phyloP scores from a whole-genome alignment of 208 protist species.

The Trypanosoma lewisi region DNA sequence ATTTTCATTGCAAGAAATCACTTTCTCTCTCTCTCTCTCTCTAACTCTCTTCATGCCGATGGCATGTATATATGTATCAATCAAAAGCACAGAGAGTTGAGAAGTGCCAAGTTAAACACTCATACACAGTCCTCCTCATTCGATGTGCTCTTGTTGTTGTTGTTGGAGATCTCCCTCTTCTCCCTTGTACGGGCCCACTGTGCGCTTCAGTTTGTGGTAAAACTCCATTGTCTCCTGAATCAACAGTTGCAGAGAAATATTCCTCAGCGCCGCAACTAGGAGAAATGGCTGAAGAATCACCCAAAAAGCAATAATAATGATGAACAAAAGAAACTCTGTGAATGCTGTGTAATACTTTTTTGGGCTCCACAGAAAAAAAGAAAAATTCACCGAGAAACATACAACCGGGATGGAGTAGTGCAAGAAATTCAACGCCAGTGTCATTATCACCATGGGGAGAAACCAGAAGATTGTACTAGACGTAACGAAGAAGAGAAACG shows the following conservation, averaged over 20 bases:
- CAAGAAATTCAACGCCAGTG: slow-evolving; percentile 16
- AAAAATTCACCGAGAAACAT: slow-evolving; percentile 17
- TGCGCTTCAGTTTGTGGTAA: slow-evolving; percentile 12
- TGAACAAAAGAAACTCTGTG: slow-evolving; percentile 9
- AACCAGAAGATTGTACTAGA: slow-evolving; percentile 43
- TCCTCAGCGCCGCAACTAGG: background rate
- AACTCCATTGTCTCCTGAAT: slow-evolving; percentile 32
- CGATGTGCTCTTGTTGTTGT: background rate
- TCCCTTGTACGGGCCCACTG: slow-evolving; percentile 19
- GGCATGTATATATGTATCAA: slow-evolving; percentile 7
- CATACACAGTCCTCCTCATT: too few relatives aligned
- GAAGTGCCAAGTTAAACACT: too few relatives aligned
- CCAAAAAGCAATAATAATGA: slow-evolving; percentile 9
- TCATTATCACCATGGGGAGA: slow-evolving; percentile 34
- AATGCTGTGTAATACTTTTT: slow-evolving; percentile 10
- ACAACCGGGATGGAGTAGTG: slow-evolving; percentile 19
- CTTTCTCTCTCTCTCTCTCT: too few relatives aligned
- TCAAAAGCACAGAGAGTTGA: too few relatives aligned
- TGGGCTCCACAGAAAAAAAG: slow-evolving; percentile 24
- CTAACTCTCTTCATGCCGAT: background rate
- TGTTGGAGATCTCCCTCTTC: slow-evolving; percentile 1
- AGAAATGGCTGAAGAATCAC: slow-evolving; percentile 8
- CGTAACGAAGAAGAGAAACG: slow-evolving; percentile 47
- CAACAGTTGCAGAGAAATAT: slow-evolving; percentile 9
- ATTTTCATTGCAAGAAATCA: too few relatives aligned